Evolutionary conservation across 2,329 filamentous ascomycete species (phyloP).

Genomic region (Nothomitra cinnamomea): DNA sequence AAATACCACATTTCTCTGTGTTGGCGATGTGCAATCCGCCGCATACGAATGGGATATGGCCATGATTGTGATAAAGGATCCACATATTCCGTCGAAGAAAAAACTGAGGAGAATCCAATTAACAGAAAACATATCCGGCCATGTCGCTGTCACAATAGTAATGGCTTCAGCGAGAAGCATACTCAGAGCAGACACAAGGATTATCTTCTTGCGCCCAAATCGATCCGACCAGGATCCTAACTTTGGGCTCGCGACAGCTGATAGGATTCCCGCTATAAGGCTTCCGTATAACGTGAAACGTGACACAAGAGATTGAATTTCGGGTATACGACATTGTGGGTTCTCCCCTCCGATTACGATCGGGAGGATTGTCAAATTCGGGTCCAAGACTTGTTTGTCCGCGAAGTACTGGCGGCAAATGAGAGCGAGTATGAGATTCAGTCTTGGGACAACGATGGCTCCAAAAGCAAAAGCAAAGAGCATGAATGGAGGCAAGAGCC

Average conservation of each 20-base stretch:
- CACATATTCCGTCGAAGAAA: slow-evolving; percentile 65
- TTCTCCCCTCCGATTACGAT: slow-evolving; percentile 54
- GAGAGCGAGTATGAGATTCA: slow-evolving; percentile 71
- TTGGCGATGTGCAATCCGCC: slow-evolving; percentile 71
- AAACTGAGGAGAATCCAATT: slow-evolving; percentile 64
- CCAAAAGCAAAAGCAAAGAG: slow-evolving; percentile 77
- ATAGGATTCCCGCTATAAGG: slow-evolving; percentile 57
- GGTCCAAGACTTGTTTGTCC: slow-evolving; percentile 35
- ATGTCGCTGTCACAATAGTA: slow-evolving; percentile 61
- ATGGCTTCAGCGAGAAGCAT: slow-evolving; percentile 57
- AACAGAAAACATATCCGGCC: slow-evolving; percentile 55
- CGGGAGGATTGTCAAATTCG: slow-evolving; percentile 42
- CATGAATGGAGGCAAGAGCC: slow-evolving; percentile 66
- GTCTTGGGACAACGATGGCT: slow-evolving; percentile 66
- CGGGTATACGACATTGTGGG: slow-evolving; percentile 60
- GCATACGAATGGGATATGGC: slow-evolving; percentile 72
- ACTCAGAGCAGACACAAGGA: slow-evolving; percentile 59
- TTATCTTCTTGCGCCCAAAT: slow-evolving; percentile 59
- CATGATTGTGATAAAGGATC: slow-evolving; percentile 75
- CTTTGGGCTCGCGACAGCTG: slow-evolving; percentile 66
- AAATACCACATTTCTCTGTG: slow-evolving; percentile 64
- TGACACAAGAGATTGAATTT: slow-evolving; percentile 61
- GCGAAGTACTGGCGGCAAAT: slow-evolving; percentile 72
- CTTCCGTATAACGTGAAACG: slow-evolving; percentile 63
- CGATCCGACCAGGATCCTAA: slow-evolving; percentile 76